phyloP scores from a whole-genome alignment of 257 asterid genomes.

The Jaltomata sinuosa region DNA sequence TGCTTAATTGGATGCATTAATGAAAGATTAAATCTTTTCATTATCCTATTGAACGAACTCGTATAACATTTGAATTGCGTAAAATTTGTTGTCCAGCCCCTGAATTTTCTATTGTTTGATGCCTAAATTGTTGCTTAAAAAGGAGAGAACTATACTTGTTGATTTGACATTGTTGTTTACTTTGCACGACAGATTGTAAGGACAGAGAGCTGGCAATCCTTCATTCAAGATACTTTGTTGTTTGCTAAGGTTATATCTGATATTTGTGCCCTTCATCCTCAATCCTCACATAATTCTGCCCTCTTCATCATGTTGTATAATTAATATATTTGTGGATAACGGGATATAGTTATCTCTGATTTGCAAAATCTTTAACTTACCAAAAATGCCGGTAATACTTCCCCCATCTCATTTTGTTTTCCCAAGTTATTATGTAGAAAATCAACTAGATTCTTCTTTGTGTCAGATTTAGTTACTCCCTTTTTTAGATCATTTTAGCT shows the following conservation, averaged over 20 bases:
- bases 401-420: background rate
- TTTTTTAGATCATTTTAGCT: background rate
- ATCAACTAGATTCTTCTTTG: background rate
- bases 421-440: background rate
- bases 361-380: background rate
- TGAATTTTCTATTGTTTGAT: background rate
- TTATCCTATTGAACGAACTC: background rate
- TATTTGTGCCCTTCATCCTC: background rate
- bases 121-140: background rate
- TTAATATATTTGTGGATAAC: background rate
- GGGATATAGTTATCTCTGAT: background rate
- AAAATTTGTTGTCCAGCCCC: background rate
- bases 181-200: conserved; percentile 48
- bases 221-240: conserved; percentile 46
- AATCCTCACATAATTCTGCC: background rate
- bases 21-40: background rate
- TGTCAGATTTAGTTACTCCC: background rate
- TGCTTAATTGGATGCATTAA: background rate
- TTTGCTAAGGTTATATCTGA: conserved; percentile 58
- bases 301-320: background rate
- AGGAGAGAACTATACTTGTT: background rate
- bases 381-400: background rate
- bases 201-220: conserved; percentile 88
- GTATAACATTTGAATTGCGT: background rate
- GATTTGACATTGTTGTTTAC: conserved; percentile 7